These are phyloP conservation scores for Rhododendron kiyosumense DNA, from an alignment of 148 eudicot genomes.

Conservation along the genomic window DNA sequence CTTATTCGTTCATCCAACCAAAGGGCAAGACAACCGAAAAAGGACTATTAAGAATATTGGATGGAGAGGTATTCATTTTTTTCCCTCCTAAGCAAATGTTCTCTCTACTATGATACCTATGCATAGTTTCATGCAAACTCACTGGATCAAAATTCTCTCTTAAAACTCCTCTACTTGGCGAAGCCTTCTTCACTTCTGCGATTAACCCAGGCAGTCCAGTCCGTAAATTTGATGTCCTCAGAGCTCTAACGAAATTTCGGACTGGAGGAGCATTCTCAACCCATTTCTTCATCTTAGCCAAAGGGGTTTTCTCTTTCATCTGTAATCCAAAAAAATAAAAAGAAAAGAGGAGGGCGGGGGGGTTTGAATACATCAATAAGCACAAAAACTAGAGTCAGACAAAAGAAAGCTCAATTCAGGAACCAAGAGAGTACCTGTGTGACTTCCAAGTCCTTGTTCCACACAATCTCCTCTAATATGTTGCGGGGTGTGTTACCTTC, in stretches of 20 bases:
- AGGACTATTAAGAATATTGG: background rate
- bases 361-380: background rate
- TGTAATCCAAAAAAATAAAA: constrained; percentile 18
- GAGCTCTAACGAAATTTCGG: constrained; percentile 79
- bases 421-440: constrained; percentile 42
- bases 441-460: constrained; percentile 81
- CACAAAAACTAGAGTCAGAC: background rate
- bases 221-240: constrained; percentile 53
- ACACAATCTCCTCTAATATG: constrained; percentile 86
- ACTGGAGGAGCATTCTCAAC: constrained; percentile 59
- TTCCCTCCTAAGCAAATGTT: background rate
- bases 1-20: background rate
- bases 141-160: constrained; percentile 94
- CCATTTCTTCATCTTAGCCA: constrained; percentile 42
- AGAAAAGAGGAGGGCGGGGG: too few relatives aligned
- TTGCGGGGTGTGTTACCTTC: constrained; percentile 83
- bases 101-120: background rate
- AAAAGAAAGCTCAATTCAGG: background rate
- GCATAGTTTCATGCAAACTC: constrained; percentile 15
- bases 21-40: background rate
- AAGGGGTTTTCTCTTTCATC: constrained; percentile 69
- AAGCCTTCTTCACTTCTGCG: constrained; percentile 99
- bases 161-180: constrained; percentile 89
- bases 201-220: constrained; percentile 87
- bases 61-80: background rate